phyloP scores from a whole-genome alignment of 805 yeast species.

The Clavispora vitiphila region DNA sequence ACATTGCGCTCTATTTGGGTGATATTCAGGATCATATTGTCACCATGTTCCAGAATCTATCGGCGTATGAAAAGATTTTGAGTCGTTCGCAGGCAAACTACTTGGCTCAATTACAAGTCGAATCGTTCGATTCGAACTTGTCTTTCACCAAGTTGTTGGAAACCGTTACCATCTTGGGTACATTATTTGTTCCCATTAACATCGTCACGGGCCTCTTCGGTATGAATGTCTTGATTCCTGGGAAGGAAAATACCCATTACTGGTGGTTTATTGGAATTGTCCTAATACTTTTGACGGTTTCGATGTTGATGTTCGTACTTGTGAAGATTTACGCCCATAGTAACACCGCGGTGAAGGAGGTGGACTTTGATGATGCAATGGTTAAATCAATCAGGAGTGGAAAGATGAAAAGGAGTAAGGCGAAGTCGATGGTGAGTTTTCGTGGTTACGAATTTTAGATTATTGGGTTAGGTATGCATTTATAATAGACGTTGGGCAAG shows the following conservation, averaged over 20 bases:
- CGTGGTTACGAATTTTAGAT: not conserved
- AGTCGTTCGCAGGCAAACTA: conserved; percentile 1
- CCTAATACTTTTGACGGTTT: not conserved
- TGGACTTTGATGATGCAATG: not conserved
- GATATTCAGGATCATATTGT: conserved; percentile 4
- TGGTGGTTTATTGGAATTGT: conserved; percentile 2
- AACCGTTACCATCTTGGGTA: conserved; percentile 1
- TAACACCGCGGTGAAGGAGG: not conserved
- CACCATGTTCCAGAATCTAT: conserved; percentile 1
- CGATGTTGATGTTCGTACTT: not conserved
- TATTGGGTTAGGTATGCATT: not conserved
- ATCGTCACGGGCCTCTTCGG: conserved; percentile 1
- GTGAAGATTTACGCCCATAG: not conserved
- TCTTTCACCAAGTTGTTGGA: not conserved
- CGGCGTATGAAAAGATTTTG: conserved; percentile 2
- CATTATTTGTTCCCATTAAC: not conserved
- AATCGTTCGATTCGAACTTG: not conserved
- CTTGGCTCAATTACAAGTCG: conserved; percentile 4
- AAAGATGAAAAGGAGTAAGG: not conserved
- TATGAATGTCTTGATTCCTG: conserved; percentile 1
- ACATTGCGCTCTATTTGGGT: conserved; percentile 3
- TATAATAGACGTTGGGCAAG: not conserved
- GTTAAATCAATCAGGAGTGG: not conserved
- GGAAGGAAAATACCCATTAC: not conserved
- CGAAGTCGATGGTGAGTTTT: not conserved